Conservation (phyloP, 176 grass and related monocot species). For the Carex kokanica region DNA sequence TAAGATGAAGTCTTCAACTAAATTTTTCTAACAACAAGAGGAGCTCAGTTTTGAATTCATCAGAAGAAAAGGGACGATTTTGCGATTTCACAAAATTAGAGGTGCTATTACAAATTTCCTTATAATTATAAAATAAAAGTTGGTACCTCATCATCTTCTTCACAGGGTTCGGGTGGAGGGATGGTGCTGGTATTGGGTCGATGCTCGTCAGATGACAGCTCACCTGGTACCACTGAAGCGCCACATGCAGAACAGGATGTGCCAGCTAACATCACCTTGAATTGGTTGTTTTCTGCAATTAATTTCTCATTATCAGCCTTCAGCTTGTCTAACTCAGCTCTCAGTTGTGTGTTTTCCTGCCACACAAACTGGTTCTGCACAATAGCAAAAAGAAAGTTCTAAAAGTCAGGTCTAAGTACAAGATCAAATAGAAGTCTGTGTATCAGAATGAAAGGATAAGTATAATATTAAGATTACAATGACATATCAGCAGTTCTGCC, state of each 20-base stretch:
- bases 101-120: conserved; percentile 4
- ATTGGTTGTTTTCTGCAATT: conserved; percentile 26
- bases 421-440: neutral
- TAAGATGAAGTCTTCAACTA: neutral
- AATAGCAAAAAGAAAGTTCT: neutral
- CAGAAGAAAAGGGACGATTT: neutral
- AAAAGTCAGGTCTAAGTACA: neutral
- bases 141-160: conserved; percentile 21
- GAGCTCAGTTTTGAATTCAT: neutral
- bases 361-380: conserved; percentile 30
- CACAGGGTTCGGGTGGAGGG: neutral
- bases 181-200: neutral
- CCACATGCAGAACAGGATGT: conserved; percentile 27
- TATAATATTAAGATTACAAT: neutral
- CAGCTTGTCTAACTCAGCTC: conserved; percentile 23
- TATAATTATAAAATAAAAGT: conserved; percentile 1
- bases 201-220: conserved; percentile 24
- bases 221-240: conserved; percentile 16
- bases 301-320: conserved; percentile 29
- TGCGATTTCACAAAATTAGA: neutral
- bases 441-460: neutral
- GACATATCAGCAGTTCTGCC: neutral
- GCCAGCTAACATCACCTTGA: conserved; percentile 18
- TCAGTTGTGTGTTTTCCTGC: conserved; percentile 30
- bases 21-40: neutral